These are phyloP conservation scores for Trichoderma sp. DNA, from an alignment of 2,329 filamentous ascomycete genomes.

Conservation along the genomic window DNA sequence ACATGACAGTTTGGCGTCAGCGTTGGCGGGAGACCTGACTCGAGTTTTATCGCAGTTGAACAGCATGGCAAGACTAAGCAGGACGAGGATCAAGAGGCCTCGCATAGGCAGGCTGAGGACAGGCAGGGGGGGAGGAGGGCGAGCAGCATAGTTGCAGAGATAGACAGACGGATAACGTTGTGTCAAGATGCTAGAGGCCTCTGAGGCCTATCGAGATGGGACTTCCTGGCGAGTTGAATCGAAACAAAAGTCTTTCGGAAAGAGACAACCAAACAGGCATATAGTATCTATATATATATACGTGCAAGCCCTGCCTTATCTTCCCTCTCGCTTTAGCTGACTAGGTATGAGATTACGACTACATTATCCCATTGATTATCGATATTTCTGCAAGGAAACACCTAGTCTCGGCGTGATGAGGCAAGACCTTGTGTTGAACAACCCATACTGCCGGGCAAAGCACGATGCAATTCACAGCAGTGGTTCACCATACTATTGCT, in stretches of 20 bases:
- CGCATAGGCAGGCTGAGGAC: not conserved
- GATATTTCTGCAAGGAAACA: not conserved
- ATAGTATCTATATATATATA: not conserved
- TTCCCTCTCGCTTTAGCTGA: not conserved
- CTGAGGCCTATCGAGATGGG: not conserved
- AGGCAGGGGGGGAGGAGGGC: not conserved
- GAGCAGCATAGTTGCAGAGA: not conserved
- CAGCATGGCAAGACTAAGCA: not conserved
- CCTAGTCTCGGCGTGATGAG: not conserved
- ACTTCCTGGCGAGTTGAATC: not conserved
- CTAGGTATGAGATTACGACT: not conserved
- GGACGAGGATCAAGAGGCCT: not conserved
- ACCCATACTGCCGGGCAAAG: not conserved
- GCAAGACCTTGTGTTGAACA: not conserved
- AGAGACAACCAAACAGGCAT: not conserved
- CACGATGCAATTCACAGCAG: not conserved
- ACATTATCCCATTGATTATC: not conserved
- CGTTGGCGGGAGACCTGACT: not conserved
- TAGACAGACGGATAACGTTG: not conserved
- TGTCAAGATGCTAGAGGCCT: not conserved
- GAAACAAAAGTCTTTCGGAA: not conserved
- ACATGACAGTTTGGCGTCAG: constrained; percentile 17
- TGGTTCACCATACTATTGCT: not conserved
- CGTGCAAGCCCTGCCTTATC: not conserved
- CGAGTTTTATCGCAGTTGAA: not conserved